Percentiles rank a stretch among this genome's conserved stretches.
These are phyloP conservation scores for Aspergillus cristatus DNA, from an alignment of 495 filamentous ascomycete species.

Conservation along the genomic window DNA sequence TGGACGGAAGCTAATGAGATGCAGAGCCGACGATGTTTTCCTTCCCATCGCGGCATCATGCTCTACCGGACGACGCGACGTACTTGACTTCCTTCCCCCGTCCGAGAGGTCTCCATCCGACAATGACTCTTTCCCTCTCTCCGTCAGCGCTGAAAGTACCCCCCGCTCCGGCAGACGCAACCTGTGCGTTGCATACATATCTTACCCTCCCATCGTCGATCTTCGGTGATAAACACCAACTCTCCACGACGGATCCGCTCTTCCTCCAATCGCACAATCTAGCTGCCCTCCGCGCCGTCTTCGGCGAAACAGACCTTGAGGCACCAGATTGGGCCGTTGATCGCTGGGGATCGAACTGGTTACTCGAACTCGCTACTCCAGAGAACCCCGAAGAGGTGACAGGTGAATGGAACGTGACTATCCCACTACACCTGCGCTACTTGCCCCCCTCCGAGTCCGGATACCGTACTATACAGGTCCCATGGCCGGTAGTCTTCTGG, in stretches of 20 bases:
- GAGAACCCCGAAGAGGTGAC: conserved; percentile 5
- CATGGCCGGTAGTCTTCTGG: conserved; percentile 86
- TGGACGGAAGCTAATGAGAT: neutral
- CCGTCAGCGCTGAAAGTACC: conserved; percentile 21
- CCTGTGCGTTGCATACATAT: conserved; percentile 72
- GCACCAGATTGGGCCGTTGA: conserved; percentile 73
- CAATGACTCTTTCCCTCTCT: conserved; percentile 50
- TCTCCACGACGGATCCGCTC: conserved; percentile 53
- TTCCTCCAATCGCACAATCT: conserved; percentile 72
- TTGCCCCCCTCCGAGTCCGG: conserved; percentile 49
- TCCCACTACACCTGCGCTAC: conserved; percentile 87
- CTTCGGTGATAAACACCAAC: conserved; percentile 83
- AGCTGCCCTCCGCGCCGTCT: conserved; percentile 52
- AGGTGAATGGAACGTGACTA: conserved; percentile 56
- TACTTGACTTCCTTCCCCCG: conserved; percentile 46
- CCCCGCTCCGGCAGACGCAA: conserved; percentile 24
- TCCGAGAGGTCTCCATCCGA: conserved; percentile 86
- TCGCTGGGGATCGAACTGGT: conserved; percentile 71
- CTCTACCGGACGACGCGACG: conserved; percentile 29
- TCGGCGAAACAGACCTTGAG: conserved; percentile 84
- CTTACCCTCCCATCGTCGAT: conserved; percentile 75
- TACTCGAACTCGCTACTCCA: conserved; percentile 62
- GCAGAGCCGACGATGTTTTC: conserved; percentile 71
- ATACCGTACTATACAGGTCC: conserved; percentile 39
- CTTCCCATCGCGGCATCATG: conserved; percentile 82